Percentiles rank a stretch among this genome's conserved stretches.
These are phyloP conservation scores for Xylaria flabelliformis DNA, from an alignment of 495 filamentous ascomycete genomes.

Conservation along the genomic window DNA sequence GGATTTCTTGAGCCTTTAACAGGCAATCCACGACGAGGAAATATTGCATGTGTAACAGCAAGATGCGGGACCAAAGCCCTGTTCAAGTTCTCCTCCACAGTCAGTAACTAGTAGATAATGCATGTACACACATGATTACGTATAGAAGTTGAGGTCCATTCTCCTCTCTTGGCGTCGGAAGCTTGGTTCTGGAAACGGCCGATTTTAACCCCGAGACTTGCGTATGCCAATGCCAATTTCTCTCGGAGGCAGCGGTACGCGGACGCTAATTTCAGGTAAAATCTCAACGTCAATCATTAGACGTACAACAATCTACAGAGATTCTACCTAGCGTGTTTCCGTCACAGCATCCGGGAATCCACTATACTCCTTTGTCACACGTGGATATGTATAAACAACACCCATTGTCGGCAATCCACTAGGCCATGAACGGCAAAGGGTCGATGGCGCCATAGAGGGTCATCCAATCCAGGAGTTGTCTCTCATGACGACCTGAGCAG, in stretches of 20 bases:
- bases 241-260: not conserved
- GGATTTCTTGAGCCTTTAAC: not conserved
- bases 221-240: not conserved
- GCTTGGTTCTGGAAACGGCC: not conserved
- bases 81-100: not conserved
- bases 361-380: not conserved
- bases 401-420: constrained; percentile 1
- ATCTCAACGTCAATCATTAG: not conserved
- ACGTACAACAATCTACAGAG: not conserved
- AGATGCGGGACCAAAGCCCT: not conserved
- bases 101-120: not conserved
- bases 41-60: not conserved
- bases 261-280: not conserved
- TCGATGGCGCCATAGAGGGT: constrained; percentile 31
- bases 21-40: not conserved
- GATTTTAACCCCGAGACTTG: constrained; percentile 6
- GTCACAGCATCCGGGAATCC: not conserved
- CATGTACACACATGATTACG: not conserved
- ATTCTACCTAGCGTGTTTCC: not conserved
- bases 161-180: not conserved
- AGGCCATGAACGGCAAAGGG: constrained; percentile 26
- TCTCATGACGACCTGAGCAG: constrained; percentile 22
- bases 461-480: constrained; percentile 5
- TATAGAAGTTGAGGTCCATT: not conserved
- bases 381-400: not conserved